Evolutionary conservation across 495 filamentous ascomycete genomes (phyloP).

Genomic region (Aspergillus saccharolyticus): DNA sequence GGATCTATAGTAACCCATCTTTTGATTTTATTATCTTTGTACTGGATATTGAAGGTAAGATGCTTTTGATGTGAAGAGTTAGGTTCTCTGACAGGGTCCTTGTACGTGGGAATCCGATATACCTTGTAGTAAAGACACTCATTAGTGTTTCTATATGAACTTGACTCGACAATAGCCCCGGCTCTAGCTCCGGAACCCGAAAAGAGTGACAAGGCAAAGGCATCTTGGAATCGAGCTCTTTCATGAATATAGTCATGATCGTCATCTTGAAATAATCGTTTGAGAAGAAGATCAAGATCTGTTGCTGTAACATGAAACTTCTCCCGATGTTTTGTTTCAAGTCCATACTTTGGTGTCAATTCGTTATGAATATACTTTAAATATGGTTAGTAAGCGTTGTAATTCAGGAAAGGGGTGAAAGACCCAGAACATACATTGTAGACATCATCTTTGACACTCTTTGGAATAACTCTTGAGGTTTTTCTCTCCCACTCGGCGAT

Average conservation of each 20-base stretch:
- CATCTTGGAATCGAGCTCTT: constrained; percentile 15
- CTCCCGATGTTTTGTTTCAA: constrained; percentile 17
- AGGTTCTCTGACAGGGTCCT: background rate
- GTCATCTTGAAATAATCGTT: constrained; percentile 14
- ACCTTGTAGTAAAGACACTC: constrained; percentile 25
- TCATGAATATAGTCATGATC: constrained; percentile 22
- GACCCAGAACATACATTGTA: constrained; percentile 11
- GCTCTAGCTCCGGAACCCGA: constrained; percentile 14
- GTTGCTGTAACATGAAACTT: constrained; percentile 15
- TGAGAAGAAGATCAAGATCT: constrained; percentile 20
- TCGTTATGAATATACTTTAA: constrained; percentile 15
- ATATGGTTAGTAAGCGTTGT: background rate
- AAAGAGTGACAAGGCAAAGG: constrained; percentile 20
- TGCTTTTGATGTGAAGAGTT: constrained; percentile 10
- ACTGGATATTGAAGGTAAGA: constrained; percentile 19
- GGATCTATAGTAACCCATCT: constrained; percentile 21
- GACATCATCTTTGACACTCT: background rate
- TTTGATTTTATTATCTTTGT: constrained; percentile 8
- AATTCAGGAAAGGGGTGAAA: background rate
- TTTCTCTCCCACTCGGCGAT: constrained; percentile 3
- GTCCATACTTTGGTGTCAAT: constrained; percentile 16
- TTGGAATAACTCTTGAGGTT: background rate
- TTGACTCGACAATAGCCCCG: constrained; percentile 22
- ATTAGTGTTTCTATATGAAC: constrained; percentile 18
- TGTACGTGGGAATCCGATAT: constrained; percentile 6